phyloP scores from a whole-genome alignment of 2,329 filamentous ascomycete genomes.

The Fusarium sublunatum region DNA sequence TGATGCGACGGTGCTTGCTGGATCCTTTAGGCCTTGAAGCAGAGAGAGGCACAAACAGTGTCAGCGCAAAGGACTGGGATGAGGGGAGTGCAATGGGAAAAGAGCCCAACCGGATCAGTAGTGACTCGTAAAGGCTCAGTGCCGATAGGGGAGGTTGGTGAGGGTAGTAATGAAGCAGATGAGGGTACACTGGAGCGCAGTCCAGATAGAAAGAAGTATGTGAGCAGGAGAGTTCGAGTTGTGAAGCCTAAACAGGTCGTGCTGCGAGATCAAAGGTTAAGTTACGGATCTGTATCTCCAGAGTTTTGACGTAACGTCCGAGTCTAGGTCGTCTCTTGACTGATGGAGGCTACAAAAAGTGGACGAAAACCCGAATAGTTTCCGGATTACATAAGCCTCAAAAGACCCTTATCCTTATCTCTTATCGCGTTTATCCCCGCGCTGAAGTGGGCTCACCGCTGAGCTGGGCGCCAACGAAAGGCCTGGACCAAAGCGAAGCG shows the following conservation, averaged over 20 bases:
- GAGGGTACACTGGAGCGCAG: slow-evolving; percentile 16
- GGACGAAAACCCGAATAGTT: slow-evolving; percentile 29
- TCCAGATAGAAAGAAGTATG: slow-evolving; percentile 12
- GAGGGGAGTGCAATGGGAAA: slow-evolving; percentile 49
- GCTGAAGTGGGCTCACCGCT: slow-evolving; percentile 31
- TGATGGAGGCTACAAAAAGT: slow-evolving; percentile 19
- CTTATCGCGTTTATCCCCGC: slow-evolving; percentile 37
- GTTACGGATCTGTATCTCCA: slow-evolving; percentile 19
- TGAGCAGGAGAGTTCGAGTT: slow-evolving; percentile 3
- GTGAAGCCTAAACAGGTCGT: slow-evolving; percentile 14
- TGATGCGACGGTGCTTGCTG: slow-evolving; percentile 45
- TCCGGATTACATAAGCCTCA: slow-evolving; percentile 43
- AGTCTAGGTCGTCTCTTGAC: not conserved
- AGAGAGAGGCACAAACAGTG: slow-evolving; percentile 45
- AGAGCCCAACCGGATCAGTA: slow-evolving; percentile 58
- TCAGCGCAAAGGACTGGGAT: slow-evolving; percentile 52
- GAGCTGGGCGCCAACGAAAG: slow-evolving; percentile 20
- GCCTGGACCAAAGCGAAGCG: slow-evolving; percentile 18
- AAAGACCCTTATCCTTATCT: slow-evolving; percentile 34
- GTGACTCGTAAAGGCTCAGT: slow-evolving; percentile 52
- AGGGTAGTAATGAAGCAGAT: slow-evolving; percentile 15
- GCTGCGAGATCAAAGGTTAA: slow-evolving; percentile 16
- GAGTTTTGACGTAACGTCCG: slow-evolving; percentile 40
- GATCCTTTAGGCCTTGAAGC: slow-evolving; percentile 35
- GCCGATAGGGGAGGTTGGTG: slow-evolving; percentile 39